Conservation (phyloP, 345 rosid species). For the Trapa incisa region DNA sequence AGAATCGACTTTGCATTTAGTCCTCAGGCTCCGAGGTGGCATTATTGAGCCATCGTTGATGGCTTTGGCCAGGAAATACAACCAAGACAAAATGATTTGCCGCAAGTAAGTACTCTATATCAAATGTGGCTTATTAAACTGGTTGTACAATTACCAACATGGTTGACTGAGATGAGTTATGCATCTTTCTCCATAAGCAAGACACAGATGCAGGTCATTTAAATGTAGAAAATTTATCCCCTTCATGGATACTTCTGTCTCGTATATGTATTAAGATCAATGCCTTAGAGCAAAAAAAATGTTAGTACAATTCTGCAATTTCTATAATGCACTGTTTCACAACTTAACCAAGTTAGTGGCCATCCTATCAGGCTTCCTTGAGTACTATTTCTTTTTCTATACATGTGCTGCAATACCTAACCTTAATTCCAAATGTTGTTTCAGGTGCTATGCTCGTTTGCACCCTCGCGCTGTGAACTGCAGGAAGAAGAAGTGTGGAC, state of each 20-base stretch:
- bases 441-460: constrained; percentile 85
- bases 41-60: constrained; percentile 63
- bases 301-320: not conserved
- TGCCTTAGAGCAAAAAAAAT: too few species aligned
- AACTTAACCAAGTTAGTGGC: not conserved
- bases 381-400: not conserved
- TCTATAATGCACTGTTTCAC: not conserved
- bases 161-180: too few species aligned
- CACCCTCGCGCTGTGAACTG: constrained; percentile 97
- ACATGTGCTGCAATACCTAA: not conserved
- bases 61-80: constrained; percentile 62
- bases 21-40: constrained; percentile 70
- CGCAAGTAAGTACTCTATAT: constrained; percentile 45
- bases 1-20: constrained; percentile 66
- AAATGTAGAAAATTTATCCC: too few species aligned
- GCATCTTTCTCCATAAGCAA: too few species aligned
- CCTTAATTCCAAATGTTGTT: not conserved
- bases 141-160: not conserved
- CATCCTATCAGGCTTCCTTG: not conserved
- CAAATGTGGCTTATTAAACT: not conserved
- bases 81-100: constrained; percentile 67
- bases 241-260: too few species aligned
- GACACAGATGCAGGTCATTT: too few species aligned
- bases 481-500: constrained; percentile 98
- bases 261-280: too few species aligned